Evolutionary conservation across 768 basidiomycete genomes (phyloP), one percentile per base, ranked within the genome.

Genomic region (Mycena polygramma): DNA sequence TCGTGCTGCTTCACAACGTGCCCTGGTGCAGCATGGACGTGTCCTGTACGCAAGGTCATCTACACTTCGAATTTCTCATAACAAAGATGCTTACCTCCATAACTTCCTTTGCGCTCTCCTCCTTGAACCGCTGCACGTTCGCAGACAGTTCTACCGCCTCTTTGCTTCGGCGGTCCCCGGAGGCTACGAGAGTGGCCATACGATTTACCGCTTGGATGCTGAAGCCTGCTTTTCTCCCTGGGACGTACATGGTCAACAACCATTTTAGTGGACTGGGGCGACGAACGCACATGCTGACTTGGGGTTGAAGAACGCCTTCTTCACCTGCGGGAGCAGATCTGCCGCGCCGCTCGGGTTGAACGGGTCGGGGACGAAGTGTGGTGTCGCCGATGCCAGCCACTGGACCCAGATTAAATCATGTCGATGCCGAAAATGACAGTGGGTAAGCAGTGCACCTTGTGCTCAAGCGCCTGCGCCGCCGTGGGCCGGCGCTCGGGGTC

Each of bases 221-320:
- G 76, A 92, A 86, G 4, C 94, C 93, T 4, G 94, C 95, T 78
- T 93, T 94, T 74, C 92, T 92, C 94, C 95, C 95, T 96, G 45
- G 10, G 19, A 17, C 45, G 10, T 14, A 46, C 10, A 19, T 19
- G 13, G 78, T 30, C 8, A 35, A 26, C 59, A 43, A 63, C 30
- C 11, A n/a, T 68, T 20, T 45, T 71, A 7, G 51, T 55, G 57
- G 67, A 61, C 74, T 41, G 8, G 7, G 45, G 30, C 24, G 2
- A 59, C 2, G 30, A 30, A 86, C 93, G 63, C 76, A 95, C 94
- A 97, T 20, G 94, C 90, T 81, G 88, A 89, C 83, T 89, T 94
- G 39, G 95, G 96, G 78, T 98, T 90, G 83, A 98, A 96, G 83
- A 98, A 96, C 37, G 90, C 92, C 81, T 90, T 94, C 86, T 91